Evolutionary conservation across 257 asterid species (phyloP).

Genomic region (Phtheirospermum japonicum): DNA sequence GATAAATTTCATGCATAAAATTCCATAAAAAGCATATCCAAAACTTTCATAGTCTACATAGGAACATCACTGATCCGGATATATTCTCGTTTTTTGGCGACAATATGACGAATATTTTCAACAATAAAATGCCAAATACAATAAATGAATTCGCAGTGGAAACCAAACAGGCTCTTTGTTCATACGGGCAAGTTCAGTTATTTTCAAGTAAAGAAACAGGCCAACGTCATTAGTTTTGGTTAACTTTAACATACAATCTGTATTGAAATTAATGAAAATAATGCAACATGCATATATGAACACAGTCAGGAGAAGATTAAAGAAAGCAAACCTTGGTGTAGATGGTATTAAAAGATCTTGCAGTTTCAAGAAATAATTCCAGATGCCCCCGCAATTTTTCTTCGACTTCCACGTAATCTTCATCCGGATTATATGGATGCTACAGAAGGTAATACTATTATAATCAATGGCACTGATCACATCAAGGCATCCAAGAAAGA

Average conservation of each 20-base stretch:
- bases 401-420: conserved; percentile 82
- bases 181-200: neutral
- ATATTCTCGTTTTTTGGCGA: neutral
- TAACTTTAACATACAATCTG: conserved; percentile 4
- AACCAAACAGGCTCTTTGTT: neutral
- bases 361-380: conserved; percentile 95
- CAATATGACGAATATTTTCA: neutral
- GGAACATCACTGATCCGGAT: neutral
- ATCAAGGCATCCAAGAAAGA: conserved; percentile 14
- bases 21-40: too few relatives aligned
- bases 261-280: conserved; percentile 3
- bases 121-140: neutral
- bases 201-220: neutral
- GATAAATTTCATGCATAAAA: too few relatives aligned
- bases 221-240: neutral
- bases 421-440: conserved; percentile 97
- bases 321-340: conserved; percentile 76
- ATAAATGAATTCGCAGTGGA: neutral
- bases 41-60: neutral
- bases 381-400: conserved; percentile 77
- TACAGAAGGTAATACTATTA: conserved; percentile 33
- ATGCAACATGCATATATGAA: conserved; percentile 9
- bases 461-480: conserved; percentile 26
- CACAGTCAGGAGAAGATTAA: conserved; percentile 21
- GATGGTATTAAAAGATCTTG: conserved; percentile 84